Percentiles rank a stretch among this genome's conserved stretches.
These are phyloP conservation scores for Aspergillus sp. DNA, from an alignment of 2,329 filamentous ascomycete genomes.

Conservation along the genomic window DNA sequence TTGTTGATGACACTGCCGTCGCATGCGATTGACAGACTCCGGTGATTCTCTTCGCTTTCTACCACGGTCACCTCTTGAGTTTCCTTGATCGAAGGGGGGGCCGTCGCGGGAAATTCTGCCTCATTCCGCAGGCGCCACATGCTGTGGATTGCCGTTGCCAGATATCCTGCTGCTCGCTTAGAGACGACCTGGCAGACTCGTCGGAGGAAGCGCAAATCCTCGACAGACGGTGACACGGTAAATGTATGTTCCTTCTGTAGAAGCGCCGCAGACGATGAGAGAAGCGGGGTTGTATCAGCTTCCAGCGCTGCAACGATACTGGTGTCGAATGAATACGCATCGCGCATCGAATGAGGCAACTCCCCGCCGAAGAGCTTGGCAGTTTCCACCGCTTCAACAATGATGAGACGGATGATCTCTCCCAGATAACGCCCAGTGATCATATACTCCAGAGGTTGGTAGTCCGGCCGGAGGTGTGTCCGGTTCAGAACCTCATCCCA, in stretches of 20 bases:
- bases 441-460: constrained; percentile 67
- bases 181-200: constrained; percentile 57
- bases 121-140: constrained; percentile 59
- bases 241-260: constrained; percentile 57
- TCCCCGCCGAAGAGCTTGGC: constrained; percentile 59
- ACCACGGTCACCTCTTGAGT: constrained; percentile 37
- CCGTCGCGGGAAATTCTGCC: constrained; percentile 42
- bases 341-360: constrained; percentile 56
- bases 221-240: constrained; percentile 44
- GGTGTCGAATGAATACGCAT: constrained; percentile 62
- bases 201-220: constrained; percentile 58
- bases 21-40: constrained; percentile 50
- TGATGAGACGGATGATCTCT: constrained; percentile 63
- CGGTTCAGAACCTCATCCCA: constrained; percentile 64
- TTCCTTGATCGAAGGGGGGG: constrained; percentile 28
- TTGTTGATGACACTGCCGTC: constrained; percentile 56
- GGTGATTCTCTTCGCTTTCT: constrained; percentile 32
- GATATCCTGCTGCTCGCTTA: constrained; percentile 60
- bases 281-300: constrained; percentile 41
- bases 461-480: constrained; percentile 60
- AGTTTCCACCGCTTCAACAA: constrained; percentile 60
- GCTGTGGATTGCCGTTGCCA: constrained; percentile 65
- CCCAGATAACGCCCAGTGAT: constrained; percentile 65
- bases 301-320: constrained; percentile 61
- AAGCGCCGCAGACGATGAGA: constrained; percentile 44